Conservation (phyloP, 2,329 filamentous ascomycete genomes). For the Phaeosphaeriaceae sp. region DNA sequence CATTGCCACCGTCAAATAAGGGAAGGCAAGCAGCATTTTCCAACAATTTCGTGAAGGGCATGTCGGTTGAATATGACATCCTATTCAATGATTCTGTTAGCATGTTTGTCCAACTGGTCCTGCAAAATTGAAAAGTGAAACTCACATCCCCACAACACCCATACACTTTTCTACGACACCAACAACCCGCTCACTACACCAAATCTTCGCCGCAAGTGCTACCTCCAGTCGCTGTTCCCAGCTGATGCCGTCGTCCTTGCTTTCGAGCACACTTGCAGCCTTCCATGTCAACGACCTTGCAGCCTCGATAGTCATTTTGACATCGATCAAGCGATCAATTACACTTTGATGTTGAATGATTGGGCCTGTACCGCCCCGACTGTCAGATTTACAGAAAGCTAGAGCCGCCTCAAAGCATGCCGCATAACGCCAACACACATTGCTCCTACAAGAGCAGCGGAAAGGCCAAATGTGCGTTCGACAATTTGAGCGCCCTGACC, state of each 20-base stretch:
- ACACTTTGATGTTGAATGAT: constrained; percentile 59
- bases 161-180: constrained; percentile 59
- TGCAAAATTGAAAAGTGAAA: constrained; percentile 17
- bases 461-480: constrained; percentile 52
- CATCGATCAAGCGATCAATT: constrained; percentile 58
- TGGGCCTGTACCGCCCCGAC: constrained; percentile 53
- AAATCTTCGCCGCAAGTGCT: constrained; percentile 60
- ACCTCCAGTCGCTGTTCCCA: constrained; percentile 53
- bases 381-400: constrained; percentile 57
- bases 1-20: constrained; percentile 68
- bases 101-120: neutral
- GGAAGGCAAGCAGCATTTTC: constrained; percentile 93
- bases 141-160: constrained; percentile 59
- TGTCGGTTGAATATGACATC: constrained; percentile 50
- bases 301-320: constrained; percentile 61
- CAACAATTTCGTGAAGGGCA: constrained; percentile 66
- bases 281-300: constrained; percentile 61
- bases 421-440: constrained; percentile 63
- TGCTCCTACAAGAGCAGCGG: constrained; percentile 60
- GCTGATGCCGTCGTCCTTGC: constrained; percentile 44
- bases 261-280: constrained; percentile 54
- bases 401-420: constrained; percentile 60
- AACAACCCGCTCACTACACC: constrained; percentile 58
- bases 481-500: constrained; percentile 54
- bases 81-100: constrained; percentile 6